These are phyloP conservation scores for Tricholoma sp. DNA, from an alignment of 768 basidiomycete species.

Conservation along the genomic window DNA sequence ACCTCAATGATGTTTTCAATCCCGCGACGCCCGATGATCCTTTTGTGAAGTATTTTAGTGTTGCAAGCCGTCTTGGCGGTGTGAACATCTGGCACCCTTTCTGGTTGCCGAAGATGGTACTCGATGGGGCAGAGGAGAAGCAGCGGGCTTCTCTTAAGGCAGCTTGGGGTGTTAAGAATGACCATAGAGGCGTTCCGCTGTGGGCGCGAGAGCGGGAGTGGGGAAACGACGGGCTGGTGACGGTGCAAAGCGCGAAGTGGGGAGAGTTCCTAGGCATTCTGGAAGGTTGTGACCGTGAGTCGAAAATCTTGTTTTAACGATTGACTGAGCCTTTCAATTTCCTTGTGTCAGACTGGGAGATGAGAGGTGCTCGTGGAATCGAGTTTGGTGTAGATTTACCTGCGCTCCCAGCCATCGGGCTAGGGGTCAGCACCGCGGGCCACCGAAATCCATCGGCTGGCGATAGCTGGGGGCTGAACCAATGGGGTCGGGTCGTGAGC, in stretches of 20 bases:
- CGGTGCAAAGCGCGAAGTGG: conserved; percentile 90
- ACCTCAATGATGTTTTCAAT: conserved; percentile 77
- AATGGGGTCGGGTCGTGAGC: conserved; percentile 59
- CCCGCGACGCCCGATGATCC: conserved; percentile 75
- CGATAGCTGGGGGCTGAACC: conserved; percentile 45
- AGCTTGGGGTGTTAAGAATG: conserved; percentile 26
- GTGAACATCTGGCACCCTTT: conserved; percentile 88
- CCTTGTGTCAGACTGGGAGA: conserved; percentile 73
- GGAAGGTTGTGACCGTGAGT: conserved; percentile 78
- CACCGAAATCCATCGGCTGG: conserved; percentile 15
- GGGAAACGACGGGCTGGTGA: conserved; percentile 93
- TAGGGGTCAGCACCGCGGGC: conserved; percentile 22
- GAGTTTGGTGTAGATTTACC: conserved; percentile 60
- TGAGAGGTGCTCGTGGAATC: conserved; percentile 81
- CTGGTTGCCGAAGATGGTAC: conserved; percentile 92
- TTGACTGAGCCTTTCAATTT: not conserved
- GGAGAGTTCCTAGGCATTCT: conserved; percentile 91
- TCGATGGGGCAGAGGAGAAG: conserved; percentile 77
- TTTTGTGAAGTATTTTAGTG: conserved; percentile 85
- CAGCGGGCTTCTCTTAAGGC: conserved; percentile 41
- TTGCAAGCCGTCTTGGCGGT: conserved; percentile 69
- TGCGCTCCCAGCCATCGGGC: conserved; percentile 40
- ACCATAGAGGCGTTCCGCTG: conserved; percentile 23
- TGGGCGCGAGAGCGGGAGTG: conserved; percentile 53
- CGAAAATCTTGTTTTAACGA: not conserved